Evolutionary conservation across 2,329 filamentous ascomycete genomes (phyloP).

Genomic region (Fusarium sacchari): DNA sequence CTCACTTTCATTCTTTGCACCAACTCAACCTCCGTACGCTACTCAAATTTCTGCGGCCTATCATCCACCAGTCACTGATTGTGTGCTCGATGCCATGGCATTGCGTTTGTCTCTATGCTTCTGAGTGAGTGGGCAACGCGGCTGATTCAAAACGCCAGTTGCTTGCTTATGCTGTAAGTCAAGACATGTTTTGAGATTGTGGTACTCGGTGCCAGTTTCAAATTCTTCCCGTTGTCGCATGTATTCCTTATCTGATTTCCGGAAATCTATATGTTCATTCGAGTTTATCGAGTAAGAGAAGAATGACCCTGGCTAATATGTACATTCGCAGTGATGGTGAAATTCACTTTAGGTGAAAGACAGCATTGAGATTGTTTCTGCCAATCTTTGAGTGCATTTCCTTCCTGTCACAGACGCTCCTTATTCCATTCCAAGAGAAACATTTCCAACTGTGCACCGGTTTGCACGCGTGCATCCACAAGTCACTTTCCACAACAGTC

Average conservation of each 20-base stretch:
- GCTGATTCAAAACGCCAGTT: slow-evolving; percentile 25
- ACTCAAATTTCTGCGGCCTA: slow-evolving; percentile 5
- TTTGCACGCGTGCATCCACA: slow-evolving; percentile 18
- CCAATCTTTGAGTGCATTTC: neutral
- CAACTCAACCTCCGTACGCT: slow-evolving; percentile 7
- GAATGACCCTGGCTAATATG: neutral
- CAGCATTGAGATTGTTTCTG: slow-evolving; percentile 6
- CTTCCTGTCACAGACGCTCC: neutral
- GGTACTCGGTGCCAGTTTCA: slow-evolving; percentile 19
- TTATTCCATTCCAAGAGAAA: neutral
- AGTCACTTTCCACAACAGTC: neutral
- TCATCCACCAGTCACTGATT: slow-evolving; percentile 14
- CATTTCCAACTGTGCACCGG: slow-evolving; percentile 28
- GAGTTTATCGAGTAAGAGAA: neutral
- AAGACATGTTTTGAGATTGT: slow-evolving; percentile 19
- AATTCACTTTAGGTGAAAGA: neutral
- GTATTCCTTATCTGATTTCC: neutral
- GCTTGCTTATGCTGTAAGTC: slow-evolving; percentile 36
- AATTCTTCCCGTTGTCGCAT: slow-evolving; percentile 12
- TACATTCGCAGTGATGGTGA: slow-evolving; percentile 11
- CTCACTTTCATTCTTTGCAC: slow-evolving; percentile 6
- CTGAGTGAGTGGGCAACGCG: slow-evolving; percentile 31
- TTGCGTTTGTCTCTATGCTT: slow-evolving; percentile 20
- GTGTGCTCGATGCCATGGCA: slow-evolving; percentile 36
- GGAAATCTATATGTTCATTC: neutral